These are phyloP conservation scores for Inonotus obliquus DNA, from an alignment of 1,284 basidiomycete species.

Conservation along the genomic window DNA sequence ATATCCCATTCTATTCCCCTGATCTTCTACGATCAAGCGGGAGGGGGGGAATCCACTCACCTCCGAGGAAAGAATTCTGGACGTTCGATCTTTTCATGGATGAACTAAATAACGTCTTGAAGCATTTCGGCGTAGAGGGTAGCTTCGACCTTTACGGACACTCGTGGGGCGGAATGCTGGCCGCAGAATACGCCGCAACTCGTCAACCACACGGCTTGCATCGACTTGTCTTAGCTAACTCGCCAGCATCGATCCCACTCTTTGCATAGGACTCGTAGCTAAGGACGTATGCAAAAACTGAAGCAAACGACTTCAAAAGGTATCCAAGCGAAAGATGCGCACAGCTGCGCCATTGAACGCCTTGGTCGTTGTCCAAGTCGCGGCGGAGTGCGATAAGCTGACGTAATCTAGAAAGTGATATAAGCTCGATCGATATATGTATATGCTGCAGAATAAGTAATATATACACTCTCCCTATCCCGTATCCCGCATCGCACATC, in stretches of 20 bases:
- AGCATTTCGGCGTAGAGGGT: conserved; percentile 32
- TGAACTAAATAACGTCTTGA: conserved; percentile 42
- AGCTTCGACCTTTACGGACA: conserved; percentile 43
- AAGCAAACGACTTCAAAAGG: neutral
- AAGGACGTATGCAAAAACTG: neutral
- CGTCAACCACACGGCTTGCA: conserved; percentile 23
- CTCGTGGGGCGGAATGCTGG: conserved; percentile 49
- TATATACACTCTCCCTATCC: neutral
- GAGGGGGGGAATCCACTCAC: conserved; percentile 41
- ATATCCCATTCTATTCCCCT: conserved; percentile 32
- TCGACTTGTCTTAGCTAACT: conserved; percentile 27
- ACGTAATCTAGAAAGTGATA: neutral
- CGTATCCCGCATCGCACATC: neutral
- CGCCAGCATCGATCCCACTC: conserved; percentile 21
- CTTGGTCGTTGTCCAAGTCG: neutral
- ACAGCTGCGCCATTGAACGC: neutral
- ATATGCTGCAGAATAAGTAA: no score
- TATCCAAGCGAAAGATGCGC: neutral
- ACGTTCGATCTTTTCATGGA: conserved; percentile 43
- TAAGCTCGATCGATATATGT: neutral
- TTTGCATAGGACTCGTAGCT: no score
- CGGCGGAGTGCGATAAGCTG: neutral
- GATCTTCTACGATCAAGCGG: conserved; percentile 49
- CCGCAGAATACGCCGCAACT: conserved; percentile 26
- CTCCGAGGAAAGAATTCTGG: conserved; percentile 43